Base-by-base conservation (phyloP, 139 green algal species). In the Micractinium conductrix region DNA sequence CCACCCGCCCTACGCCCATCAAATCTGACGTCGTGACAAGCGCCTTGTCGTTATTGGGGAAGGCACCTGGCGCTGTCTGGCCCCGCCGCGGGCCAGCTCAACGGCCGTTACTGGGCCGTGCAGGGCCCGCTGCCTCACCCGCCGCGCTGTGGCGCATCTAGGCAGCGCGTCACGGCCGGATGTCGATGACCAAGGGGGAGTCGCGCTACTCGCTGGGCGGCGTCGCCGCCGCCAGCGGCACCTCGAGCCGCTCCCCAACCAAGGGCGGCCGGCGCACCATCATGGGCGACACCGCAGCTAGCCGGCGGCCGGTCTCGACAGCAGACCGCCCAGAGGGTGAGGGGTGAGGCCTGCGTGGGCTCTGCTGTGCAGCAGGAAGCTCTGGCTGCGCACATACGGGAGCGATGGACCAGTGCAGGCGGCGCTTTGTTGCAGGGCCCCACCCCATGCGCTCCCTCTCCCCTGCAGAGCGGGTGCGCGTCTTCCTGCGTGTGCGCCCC, bases 401-500 rank as follows among this genome's bases (percentile, higher is more conserved):
- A n/a, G n/a, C n/a, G n/a, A n/a, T n/a, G n/a, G n/a, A n/a, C n/a
- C n/a, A n/a, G n/a, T n/a, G n/a, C n/a, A n/a, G n/a, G n/a, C n/a
- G n/a, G n/a, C n/a, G n/a, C n/a, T n/a, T n/a, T n/a, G n/a, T n/a
- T n/a, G n/a, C n/a, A n/a, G n/a, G n/a, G n/a, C n/a, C n/a, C n/a
- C n/a, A n/a, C n/a, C n/a, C n/a, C n/a, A n/a, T n/a, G n/a, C n/a
- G n/a, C n/a, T n/a, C n/a, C n/a, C n/a, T n/a, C n/a, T n/a, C n/a
- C 24, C 38, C 40, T 62, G 40, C 81, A 92, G 89, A 92, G 79
- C 81, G 89, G 9, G 89, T 92, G 42, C 85, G 86, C 37, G 89
- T 92, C n/a, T 85, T 89, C 8, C 76, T 92, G 28, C 84, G 89
- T 9, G 74, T 92, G 38, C 71, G 89, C 19, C 89, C 89, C 0